A percentile compares a stretch with the other conserved stretches of the same genome.
Evolutionary conservation across 805 yeast species (phyloP).

Genomic region (Candida berthetii): DNA sequence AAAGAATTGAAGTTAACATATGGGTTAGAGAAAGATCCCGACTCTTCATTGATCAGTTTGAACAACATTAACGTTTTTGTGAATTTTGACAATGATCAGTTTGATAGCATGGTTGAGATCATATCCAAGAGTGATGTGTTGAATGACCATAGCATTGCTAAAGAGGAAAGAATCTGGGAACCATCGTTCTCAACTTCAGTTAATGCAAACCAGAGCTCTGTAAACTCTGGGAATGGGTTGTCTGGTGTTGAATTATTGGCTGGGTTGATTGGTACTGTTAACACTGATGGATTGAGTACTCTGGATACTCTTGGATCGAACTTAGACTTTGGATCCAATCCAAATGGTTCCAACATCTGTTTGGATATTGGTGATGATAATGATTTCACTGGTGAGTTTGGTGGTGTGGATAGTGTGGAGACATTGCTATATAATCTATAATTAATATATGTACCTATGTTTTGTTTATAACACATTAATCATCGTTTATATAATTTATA

Average conservation of each 20-base stretch:
- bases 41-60: slow-evolving; percentile 8
- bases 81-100: slow-evolving; percentile 2
- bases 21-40: neutral
- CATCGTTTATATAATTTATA: too few species aligned
- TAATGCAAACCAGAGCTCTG: too few species aligned
- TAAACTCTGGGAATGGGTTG: too few species aligned
- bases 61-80: slow-evolving; percentile 13
- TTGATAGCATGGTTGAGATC: slow-evolving; percentile 2
- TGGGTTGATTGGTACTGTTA: too few species aligned
- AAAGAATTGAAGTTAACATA: slow-evolving; percentile 3
- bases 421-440: too few species aligned
- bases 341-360: neutral
- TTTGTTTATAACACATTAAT: too few species aligned
- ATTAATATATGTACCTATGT: too few species aligned
- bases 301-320: too few species aligned
- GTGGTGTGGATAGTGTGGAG: too few species aligned
- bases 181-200: slow-evolving; percentile 6
- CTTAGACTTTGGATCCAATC: neutral
- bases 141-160: slow-evolving; percentile 7
- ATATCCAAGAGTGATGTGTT: slow-evolving; percentile 5
- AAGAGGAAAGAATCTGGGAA: slow-evolving; percentile 16
- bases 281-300: too few species aligned
- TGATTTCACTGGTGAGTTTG: too few species aligned
- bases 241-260: too few species aligned
- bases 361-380: slow-evolving; percentile 5